Evolutionary conservation across 163 green algal genomes (phyloP), one percentile per base, ranked within the genome.

Genomic region (Chlamydomonas reinhardtii): DNA sequence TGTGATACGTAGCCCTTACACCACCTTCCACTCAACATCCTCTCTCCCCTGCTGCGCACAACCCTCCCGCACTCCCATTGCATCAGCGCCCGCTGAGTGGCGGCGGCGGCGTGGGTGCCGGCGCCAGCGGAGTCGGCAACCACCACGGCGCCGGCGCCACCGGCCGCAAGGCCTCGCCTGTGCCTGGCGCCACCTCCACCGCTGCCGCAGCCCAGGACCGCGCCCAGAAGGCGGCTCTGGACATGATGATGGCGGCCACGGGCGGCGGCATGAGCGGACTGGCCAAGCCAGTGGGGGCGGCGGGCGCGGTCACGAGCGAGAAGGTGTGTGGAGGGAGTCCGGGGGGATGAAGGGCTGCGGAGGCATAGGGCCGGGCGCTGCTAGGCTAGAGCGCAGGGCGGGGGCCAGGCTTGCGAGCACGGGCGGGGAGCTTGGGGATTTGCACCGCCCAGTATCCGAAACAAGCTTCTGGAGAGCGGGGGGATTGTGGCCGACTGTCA

Each of bases 121-220:
- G 25, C 39, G n/a, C 14, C 75, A 61, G 74, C 74, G 20, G 73
- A 12, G 25, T 20, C 73, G 73, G 48, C 73, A 43, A 29, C 69
- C 31, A 56, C 48, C 14, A 56, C 37, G 37, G 39, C 31, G 65
- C 11, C 0, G 24, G 34, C 72, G 72, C 9, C 37, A 61, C 8
- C 72, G 32, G 15, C 79, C 56, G 39, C 37, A 62, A 62, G 35
- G 39, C 24, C 25, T 32, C 37, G 37, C 43, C 43, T 0, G 27
- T 64, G 39, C 24, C 66, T 4, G 68, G 68, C 5, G 62, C 52
- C 56, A 80, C 80, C 71, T 78, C 70, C 15, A 25, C 56, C 3
- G 80, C 70, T 25, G 80, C 80, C 19, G 81, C 81, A 27, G 81
- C 81, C 12, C 71, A 81, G 79, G 81, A 81, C 56, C 59, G 81